Percentiles rank a stretch among this genome's conserved stretches.
These are phyloP conservation scores for Ceratocystis cacaofunesta DNA, from an alignment of 2,329 filamentous ascomycete genomes.

Conservation along the genomic window DNA sequence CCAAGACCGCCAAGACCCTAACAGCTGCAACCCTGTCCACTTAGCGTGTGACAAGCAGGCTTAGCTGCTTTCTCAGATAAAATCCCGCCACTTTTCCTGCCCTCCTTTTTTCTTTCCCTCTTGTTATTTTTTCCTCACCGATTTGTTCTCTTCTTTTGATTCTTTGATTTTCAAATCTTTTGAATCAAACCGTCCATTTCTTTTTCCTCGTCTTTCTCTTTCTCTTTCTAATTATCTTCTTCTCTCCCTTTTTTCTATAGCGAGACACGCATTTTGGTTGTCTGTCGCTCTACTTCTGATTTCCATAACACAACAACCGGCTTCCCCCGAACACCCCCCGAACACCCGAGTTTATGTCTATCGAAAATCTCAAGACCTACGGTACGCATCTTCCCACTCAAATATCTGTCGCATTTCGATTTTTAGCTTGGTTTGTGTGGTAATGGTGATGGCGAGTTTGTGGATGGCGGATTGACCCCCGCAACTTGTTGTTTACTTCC, in stretches of 20 bases:
- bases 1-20: not conserved
- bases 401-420: no score
- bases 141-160: constrained; percentile 18
- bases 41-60: constrained; percentile 1
- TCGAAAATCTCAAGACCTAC: constrained; percentile 96
- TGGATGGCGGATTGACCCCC: not conserved
- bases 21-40: not conserved
- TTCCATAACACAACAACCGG: constrained; percentile 30
- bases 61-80: not conserved
- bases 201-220: not conserved
- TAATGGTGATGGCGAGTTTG: not conserved
- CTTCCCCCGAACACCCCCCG: constrained; percentile 41
- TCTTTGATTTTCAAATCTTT: constrained; percentile 4
- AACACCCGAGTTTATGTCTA: constrained; percentile 90
- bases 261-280: constrained; percentile 34
- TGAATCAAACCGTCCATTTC: constrained; percentile 17
- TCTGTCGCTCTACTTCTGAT: constrained; percentile 35
- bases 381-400: constrained; percentile 39
- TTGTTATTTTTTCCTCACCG: constrained; percentile 21
- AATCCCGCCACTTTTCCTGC: constrained; percentile 13
- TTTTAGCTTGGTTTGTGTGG: not conserved
- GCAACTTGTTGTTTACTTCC: not conserved
- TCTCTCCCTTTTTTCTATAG: constrained; percentile 22
- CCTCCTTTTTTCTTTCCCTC: constrained; percentile 10
- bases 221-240: not conserved